A percentile compares a stretch with the other conserved stretches of the same genome.
Evolutionary conservation across 1,139 yeast genomes (phyloP).

Genomic region (Geotrichum carabidarum): DNA sequence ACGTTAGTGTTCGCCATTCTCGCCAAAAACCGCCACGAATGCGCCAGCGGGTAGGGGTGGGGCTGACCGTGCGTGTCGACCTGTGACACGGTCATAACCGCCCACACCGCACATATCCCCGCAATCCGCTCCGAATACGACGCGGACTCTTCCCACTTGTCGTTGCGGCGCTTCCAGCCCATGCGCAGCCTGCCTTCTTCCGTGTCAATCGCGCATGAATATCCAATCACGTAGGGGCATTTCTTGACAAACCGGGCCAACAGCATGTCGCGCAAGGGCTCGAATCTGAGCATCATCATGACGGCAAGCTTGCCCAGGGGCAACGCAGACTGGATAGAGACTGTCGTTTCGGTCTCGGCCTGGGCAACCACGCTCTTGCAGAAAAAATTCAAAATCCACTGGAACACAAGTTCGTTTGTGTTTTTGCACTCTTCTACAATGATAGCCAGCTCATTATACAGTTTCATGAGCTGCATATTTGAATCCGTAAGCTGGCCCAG

Average conservation of each 20-base stretch:
- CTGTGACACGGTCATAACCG: constrained; percentile 53
- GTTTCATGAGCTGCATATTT: constrained; percentile 49
- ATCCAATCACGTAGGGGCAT: constrained; percentile 86
- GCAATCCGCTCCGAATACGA: constrained; percentile 79
- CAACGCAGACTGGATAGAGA: constrained; percentile 68
- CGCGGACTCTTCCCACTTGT: constrained; percentile 68
- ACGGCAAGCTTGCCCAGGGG: constrained; percentile 71
- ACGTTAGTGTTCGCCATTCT: constrained; percentile 51
- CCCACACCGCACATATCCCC: constrained; percentile 78
- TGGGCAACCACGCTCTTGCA: constrained; percentile 85
- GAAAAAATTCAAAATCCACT: constrained; percentile 73
- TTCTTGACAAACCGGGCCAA: constrained; percentile 82
- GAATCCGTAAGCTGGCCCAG: constrained; percentile 88
- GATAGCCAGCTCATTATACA: constrained; percentile 47
- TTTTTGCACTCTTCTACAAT: constrained; percentile 47
- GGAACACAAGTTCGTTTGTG: constrained; percentile 47
- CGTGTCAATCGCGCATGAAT: constrained; percentile 64
- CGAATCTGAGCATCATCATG: constrained; percentile 51
- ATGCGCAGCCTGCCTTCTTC: constrained; percentile 75
- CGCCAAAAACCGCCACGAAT: constrained; percentile 68
- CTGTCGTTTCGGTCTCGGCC: constrained; percentile 88
- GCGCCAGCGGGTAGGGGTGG: constrained; percentile 52
- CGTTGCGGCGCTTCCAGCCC: constrained; percentile 76
- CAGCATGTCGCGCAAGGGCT: constrained; percentile 62
- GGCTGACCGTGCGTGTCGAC: constrained; percentile 27